phyloP scores from a whole-genome alignment of 2,329 filamentous ascomycete genomes.

The Microdochium bolleyi region DNA sequence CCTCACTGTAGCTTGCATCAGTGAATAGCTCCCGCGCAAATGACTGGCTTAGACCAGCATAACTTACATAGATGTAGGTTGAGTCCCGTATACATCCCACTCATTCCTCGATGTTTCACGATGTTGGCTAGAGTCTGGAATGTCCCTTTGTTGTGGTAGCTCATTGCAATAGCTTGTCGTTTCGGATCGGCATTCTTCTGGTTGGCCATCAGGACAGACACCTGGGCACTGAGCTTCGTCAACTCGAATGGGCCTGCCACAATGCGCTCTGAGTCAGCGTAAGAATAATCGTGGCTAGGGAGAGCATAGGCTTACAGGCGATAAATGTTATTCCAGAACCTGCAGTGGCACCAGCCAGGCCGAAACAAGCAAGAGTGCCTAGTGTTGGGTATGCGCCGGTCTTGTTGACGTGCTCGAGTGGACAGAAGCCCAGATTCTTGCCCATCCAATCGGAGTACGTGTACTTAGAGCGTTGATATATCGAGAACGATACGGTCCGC shows the following conservation, averaged over 20 bases:
- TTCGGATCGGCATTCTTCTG: constrained; percentile 38
- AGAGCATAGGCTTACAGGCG: constrained; percentile 48
- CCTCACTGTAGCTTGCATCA: constrained; percentile 44
- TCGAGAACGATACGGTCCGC: constrained; percentile 69
- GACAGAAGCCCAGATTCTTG: constrained; percentile 58
- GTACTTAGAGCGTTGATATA: constrained; percentile 73
- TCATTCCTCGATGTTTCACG: constrained; percentile 62
- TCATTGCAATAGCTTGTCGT: constrained; percentile 53
- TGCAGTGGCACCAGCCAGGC: constrained; percentile 68
- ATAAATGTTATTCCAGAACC: constrained; percentile 74
- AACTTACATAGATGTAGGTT: constrained; percentile 66
- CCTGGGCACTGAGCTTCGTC: constrained; percentile 82
- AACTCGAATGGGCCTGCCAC: constrained; percentile 68
- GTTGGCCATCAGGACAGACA: constrained; percentile 68
- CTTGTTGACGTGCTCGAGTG: constrained; percentile 64
- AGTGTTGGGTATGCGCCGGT: constrained; percentile 63
- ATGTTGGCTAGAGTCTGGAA: constrained; percentile 70
- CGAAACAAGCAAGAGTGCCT: constrained; percentile 69
- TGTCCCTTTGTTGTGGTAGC: constrained; percentile 72
- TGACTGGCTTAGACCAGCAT: not conserved
- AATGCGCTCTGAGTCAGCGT: not conserved
- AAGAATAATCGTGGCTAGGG: not conserved
- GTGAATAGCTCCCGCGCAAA: not conserved
- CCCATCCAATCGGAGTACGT: constrained; percentile 64
- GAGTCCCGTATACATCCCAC: constrained; percentile 75